These are phyloP conservation scores for Chenopodium album DNA, from an alignment of 148 eudicot genomes.

Conservation along the genomic window DNA sequence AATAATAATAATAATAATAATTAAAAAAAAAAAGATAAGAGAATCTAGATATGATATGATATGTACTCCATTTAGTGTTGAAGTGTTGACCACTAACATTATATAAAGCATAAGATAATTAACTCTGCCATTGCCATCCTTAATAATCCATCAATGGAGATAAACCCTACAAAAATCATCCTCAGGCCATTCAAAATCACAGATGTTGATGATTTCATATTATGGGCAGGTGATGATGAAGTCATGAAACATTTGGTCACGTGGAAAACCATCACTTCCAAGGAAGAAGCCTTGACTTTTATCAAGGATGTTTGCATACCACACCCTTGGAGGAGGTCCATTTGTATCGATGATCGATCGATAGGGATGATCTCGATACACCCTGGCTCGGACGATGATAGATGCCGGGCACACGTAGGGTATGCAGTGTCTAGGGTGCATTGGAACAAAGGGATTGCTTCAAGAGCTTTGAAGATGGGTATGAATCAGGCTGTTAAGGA, in stretches of 20 bases:
- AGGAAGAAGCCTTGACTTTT: conserved; percentile 40
- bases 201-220: conserved; percentile 51
- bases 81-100: background rate
- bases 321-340: conserved; percentile 61
- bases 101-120: background rate
- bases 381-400: conserved; percentile 34
- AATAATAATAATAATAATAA: no score
- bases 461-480: conserved; percentile 45
- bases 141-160: conserved; percentile 12
- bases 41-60: no score
- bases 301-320: conserved; percentile 49
- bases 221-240: conserved; percentile 56
- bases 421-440: conserved; percentile 44
- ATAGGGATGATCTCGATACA: conserved; percentile 46
- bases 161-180: conserved; percentile 39
- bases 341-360: conserved; percentile 47
- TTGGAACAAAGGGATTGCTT: conserved; percentile 54
- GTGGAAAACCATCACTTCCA: conserved; percentile 43
- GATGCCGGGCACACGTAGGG: conserved; percentile 42
- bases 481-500: conserved; percentile 39
- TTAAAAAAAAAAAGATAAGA: no score
- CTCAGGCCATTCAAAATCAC: conserved; percentile 50
- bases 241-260: conserved; percentile 41
- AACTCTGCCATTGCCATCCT: background rate
- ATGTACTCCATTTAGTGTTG: no score